phyloP scores from a whole-genome alignment of 148 eudicot genomes.

The Rhododendron ovatum region DNA sequence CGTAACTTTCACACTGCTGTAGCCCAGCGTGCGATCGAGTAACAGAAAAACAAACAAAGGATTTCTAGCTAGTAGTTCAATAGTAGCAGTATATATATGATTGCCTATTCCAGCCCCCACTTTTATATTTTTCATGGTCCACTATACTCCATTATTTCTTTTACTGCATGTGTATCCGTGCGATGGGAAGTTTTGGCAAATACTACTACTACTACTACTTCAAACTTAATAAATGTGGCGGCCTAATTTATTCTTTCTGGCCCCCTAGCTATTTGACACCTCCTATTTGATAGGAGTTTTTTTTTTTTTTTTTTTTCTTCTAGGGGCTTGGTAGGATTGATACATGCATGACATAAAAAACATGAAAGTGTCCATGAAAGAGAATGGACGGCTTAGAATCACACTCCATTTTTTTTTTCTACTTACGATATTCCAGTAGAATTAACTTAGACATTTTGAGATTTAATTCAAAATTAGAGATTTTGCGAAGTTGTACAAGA shows the following conservation, averaged over 20 bases:
- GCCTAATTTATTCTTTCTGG: background rate
- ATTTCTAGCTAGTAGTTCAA: background rate
- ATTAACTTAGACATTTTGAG: no score
- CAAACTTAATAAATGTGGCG: background rate
- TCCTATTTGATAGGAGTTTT: background rate
- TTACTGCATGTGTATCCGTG: background rate
- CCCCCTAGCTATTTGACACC: background rate
- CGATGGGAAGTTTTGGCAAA: background rate
- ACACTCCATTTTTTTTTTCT: no score
- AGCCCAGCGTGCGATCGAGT: background rate
- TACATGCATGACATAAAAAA: no score
- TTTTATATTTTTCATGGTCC: background rate
- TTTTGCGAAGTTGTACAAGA: no score
- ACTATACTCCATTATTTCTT: no score
- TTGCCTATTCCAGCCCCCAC: background rate
- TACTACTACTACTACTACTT: background rate
- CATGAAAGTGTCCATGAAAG: no score
- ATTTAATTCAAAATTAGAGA: no score
- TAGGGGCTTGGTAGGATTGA: no score
- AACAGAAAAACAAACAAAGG: background rate
- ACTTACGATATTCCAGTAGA: no score
- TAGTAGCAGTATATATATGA: background rate
- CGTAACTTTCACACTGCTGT: background rate
- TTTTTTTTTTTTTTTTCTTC: no score
- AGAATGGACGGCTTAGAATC: no score